phyloP scores from a whole-genome alignment of 176 grass and related monocot genomes.

The Carex littledalei region DNA sequence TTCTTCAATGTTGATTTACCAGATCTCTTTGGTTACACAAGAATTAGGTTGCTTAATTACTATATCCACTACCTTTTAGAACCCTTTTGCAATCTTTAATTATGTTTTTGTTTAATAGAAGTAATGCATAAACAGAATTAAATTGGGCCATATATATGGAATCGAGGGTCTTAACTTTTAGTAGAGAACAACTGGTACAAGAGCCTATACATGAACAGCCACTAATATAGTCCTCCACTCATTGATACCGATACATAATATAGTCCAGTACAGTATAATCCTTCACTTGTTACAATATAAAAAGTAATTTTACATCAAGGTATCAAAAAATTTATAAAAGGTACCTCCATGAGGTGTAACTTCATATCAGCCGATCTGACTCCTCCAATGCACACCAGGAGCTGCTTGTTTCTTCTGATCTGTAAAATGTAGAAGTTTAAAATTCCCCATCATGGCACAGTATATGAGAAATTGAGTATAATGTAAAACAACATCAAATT shows the following conservation, averaged over 20 bases:
- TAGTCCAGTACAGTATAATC: not conserved
- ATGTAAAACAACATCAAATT: not conserved
- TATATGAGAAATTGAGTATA: not conserved
- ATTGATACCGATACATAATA: not conserved
- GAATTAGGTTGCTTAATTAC: not conserved
- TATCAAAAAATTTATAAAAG: not conserved
- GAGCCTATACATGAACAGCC: not conserved
- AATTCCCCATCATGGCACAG: constrained; percentile 16
- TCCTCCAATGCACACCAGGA: constrained; percentile 81
- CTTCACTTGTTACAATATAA: not conserved
- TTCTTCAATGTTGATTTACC: not conserved
- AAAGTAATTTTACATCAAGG: not conserved
- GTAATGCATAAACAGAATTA: not conserved
- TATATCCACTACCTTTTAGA: not conserved
- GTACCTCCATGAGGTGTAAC: constrained; percentile 92
- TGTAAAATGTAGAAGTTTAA: constrained; percentile 40
- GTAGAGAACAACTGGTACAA: not conserved
- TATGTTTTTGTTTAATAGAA: not conserved
- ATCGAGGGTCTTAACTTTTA: not conserved
- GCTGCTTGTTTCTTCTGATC: constrained; percentile 81
- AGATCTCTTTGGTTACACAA: not conserved
- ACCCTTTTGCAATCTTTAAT: not conserved
- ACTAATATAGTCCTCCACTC: not conserved
- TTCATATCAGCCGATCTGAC: constrained; percentile 83
- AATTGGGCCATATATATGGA: not conserved